These are phyloP conservation scores for Jackrogersella multiformis DNA, from an alignment of 495 filamentous ascomycete species.

Conservation along the genomic window DNA sequence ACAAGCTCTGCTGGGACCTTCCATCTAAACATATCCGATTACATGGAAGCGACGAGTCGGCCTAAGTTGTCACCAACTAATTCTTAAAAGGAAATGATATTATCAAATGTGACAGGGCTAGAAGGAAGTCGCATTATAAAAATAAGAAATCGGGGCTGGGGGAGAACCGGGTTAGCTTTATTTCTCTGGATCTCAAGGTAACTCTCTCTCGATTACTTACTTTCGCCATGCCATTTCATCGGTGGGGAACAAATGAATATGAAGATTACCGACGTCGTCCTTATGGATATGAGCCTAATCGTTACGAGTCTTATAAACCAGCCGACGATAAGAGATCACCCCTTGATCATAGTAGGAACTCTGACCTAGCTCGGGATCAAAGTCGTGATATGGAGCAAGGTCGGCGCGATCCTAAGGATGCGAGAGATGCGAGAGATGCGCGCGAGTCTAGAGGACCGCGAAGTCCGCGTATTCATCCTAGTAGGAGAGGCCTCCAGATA, in stretches of 20 bases:
- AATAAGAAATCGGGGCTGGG: slow-evolving; percentile 7
- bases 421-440: slow-evolving; percentile 21
- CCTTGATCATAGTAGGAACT: slow-evolving; percentile 6
- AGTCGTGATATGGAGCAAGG: slow-evolving; percentile 2
- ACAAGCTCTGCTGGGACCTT: neutral
- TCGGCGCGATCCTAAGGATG: slow-evolving; percentile 20
- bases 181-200: neutral
- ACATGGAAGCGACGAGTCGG: slow-evolving; percentile 1
- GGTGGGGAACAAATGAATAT: slow-evolving; percentile 1
- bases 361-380: slow-evolving; percentile 6
- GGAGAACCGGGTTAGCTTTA: neutral
- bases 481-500: neutral
- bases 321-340: neutral
- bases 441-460: neutral
- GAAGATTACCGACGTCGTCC: slow-evolving; percentile 17
- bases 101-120: slow-evolving; percentile 9
- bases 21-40: neutral
- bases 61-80: neutral
- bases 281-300: neutral
- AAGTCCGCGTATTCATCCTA: slow-evolving; percentile 6
- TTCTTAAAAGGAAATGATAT: slow-evolving; percentile 20
- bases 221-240: slow-evolving; percentile 10
- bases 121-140: slow-evolving; percentile 22
- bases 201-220: neutral
- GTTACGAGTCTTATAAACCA: slow-evolving; percentile 11